Evolutionary conservation across 495 filamentous ascomycete genomes (phyloP), one percentile per base, ranked within the genome.

Genomic region (Eremomyces bilateralis): DNA sequence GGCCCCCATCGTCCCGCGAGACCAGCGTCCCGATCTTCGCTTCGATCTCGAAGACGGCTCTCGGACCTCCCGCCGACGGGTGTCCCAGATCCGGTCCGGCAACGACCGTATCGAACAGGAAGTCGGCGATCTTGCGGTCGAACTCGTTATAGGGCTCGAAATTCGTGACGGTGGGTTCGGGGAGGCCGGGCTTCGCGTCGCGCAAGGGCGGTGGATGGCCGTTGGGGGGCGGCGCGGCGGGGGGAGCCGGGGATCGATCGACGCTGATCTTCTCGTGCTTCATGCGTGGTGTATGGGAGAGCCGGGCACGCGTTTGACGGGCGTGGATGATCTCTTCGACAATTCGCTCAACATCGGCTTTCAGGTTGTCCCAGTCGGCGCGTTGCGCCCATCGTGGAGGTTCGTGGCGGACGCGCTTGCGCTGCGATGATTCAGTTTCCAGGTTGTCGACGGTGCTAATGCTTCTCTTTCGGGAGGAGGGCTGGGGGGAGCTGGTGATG

Each of bases 11-110:
- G 38, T 65, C 63, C 51, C 63, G 71, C 45, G 83, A 72, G 27
- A 91, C 65, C 12, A 93, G 53, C 28, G 66, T 71, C 33, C 85
- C 85, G 13, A 95, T 52, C 51, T 93, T 94, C 5, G 81, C 84
- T 55, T 94, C 84, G 36, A 94, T 76, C 62, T 56, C 54, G 19
- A 59, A 62, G 11, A 56, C 52, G 5, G 56, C 49, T 13, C 50
- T n/a, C n/a, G n/a, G n/a, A n/a, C n/a, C n/a, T n/a, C n/a, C n/a
- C n/a, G n/a, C n/a, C n/a, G n/a, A n/a, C n/a, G n/a, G n/a, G 10
- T 57, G 51, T 8, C 48, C 56, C n/a, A 66, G 56, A 37, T 70
- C 64, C 11, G 61, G 54, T 35, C 67, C 62, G 3, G 58, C 39
- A 10, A 85, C 66, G 20, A 90, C 75, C 39, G 74, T 56, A 29